Base-by-base conservation (phyloP, 2,329 filamentous ascomycete genomes). In the Cercospora sp. region DNA sequence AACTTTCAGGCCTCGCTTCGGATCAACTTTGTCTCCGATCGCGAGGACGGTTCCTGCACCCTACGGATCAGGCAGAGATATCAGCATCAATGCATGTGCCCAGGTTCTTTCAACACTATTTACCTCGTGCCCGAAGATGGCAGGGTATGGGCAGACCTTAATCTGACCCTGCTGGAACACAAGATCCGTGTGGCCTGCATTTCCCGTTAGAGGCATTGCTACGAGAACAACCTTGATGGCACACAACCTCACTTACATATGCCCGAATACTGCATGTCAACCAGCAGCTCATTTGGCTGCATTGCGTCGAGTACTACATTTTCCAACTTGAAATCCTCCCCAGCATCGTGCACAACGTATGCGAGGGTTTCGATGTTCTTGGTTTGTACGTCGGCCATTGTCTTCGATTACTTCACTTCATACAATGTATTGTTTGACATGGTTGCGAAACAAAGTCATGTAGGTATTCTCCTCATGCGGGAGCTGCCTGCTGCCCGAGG, bases 231-330 rank as follows among this genome's bases (percentile, higher is more conserved):
- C 45, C 45, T 51, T 51, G 45, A 23, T 51, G 45, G 45, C 45
- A 23, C 10, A 10, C 3, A 23, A 12, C 42, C n/a, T 51, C 45
- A 51, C 45, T 51, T 51, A 67, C 72, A 73, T 31, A 73, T 73
- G 16, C 71, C 72, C 6, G 69, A 68, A 36, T 71, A 72, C 42
- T 72, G 64, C 64, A 73, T 73, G 16, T 72, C 68, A 30, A 73
- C 55, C 1, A 73, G 67, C 16, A 70, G 45, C 60, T 73, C 72
- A 18, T 69, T 59, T 48, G 63, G 60, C 45, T 69, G 71, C 53
- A 71, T 58, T 9, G 64, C 63, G 20, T 69, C 69, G 33, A 73
- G 65, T 8, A 64, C 57, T 26, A 73, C 51, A 13, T 53, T 45
- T 18, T 71, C 71, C 30, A 73, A 65, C 48, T 68, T 71, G 64